These are phyloP conservation scores for Aspergillus ochraceus DNA, from an alignment of 2,329 filamentous ascomycete species.

Conservation along the genomic window DNA sequence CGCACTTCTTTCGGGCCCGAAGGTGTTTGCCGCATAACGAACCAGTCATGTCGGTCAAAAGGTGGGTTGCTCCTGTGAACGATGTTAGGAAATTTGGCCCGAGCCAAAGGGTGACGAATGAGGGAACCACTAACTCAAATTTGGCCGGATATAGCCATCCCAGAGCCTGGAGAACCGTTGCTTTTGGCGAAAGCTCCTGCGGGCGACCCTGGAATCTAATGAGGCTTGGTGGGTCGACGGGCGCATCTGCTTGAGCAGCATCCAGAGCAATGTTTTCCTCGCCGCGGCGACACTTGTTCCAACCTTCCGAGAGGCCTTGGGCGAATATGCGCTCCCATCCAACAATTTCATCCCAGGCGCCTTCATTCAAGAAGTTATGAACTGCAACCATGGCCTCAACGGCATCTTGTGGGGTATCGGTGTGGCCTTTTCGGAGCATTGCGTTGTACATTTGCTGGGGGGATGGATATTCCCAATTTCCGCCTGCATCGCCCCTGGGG, in stretches of 20 bases:
- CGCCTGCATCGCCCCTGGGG: conserved; percentile 71
- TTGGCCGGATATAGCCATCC: conserved; percentile 75
- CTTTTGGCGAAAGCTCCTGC: conserved; percentile 87
- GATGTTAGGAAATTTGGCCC: not conserved
- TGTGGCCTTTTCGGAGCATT: conserved; percentile 91
- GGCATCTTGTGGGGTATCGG: conserved; percentile 87
- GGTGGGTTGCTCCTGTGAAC: conserved; percentile 71
- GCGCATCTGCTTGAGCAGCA: conserved; percentile 51
- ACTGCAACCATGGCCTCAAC: conserved; percentile 97
- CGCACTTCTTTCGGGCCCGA: conserved; percentile 75
- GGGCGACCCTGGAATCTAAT: conserved; percentile 87
- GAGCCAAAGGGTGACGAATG: no score
- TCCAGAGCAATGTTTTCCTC: conserved; percentile 64
- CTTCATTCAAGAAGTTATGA: conserved; percentile 97
- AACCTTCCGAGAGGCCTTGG: conserved; percentile 69
- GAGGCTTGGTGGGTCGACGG: conserved; percentile 64
- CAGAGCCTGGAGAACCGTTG: conserved; percentile 76
- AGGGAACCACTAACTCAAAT: conserved; percentile 62
- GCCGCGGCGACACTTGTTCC: conserved; percentile 71
- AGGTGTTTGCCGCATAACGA: conserved; percentile 68
- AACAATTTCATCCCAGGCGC: conserved; percentile 92
- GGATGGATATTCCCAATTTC: conserved; percentile 96
- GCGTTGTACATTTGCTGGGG: conserved; percentile 99
- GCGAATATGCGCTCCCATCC: conserved; percentile 89
- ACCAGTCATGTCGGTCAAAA: conserved; percentile 98